A percentile compares a stretch with the other conserved stretches of the same genome.
Evolutionary conservation across 225 moss, liverwort and hornwort species (phyloP).

Genomic region (Sphagnum tenellum): DNA sequence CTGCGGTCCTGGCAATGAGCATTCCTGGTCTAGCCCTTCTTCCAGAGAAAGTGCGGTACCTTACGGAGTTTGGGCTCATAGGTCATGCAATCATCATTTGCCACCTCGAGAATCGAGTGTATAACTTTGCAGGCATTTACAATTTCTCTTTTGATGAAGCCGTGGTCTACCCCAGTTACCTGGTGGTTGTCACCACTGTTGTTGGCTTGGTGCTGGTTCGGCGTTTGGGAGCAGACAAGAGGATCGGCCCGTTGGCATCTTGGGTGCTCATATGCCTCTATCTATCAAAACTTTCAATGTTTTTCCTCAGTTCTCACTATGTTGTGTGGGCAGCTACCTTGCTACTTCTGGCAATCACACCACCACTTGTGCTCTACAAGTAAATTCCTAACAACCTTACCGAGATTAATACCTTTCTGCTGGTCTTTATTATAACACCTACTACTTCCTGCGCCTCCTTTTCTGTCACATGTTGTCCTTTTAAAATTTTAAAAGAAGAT

Average conservation of each 20-base stretch:
- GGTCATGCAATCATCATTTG: constrained; percentile 69
- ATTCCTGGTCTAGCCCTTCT: constrained; percentile 80
- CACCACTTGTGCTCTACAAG: constrained; percentile 94
- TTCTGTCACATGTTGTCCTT: too few species aligned
- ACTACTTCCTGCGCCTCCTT: too few species aligned
- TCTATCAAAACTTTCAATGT: constrained; percentile 83
- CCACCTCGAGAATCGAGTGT: constrained; percentile 80
- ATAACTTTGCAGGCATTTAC: constrained; percentile 81
- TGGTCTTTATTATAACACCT: not conserved
- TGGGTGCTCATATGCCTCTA: constrained; percentile 86
- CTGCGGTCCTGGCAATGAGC: constrained; percentile 69
- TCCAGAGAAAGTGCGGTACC: constrained; percentile 43
- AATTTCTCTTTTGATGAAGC: constrained; percentile 73
- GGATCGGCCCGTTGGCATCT: constrained; percentile 68
- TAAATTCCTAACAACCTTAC: constrained; percentile 13
- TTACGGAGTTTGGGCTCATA: constrained; percentile 64
- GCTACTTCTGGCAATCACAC: constrained; percentile 80
- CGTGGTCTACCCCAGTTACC: constrained; percentile 89
- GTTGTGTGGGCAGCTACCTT: constrained; percentile 78
- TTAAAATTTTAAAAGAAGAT: too few species aligned
- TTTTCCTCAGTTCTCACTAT: constrained; percentile 68
- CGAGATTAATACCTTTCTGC: not conserved
- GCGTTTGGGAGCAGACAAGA: constrained; percentile 64
- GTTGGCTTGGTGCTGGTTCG: constrained; percentile 74
- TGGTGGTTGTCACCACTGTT: constrained; percentile 79